Percentiles rank a stretch among this genome's conserved stretches.
Evolutionary conservation across 2,329 filamentous ascomycete species (phyloP).

Genomic region (Monosporascus sp.): DNA sequence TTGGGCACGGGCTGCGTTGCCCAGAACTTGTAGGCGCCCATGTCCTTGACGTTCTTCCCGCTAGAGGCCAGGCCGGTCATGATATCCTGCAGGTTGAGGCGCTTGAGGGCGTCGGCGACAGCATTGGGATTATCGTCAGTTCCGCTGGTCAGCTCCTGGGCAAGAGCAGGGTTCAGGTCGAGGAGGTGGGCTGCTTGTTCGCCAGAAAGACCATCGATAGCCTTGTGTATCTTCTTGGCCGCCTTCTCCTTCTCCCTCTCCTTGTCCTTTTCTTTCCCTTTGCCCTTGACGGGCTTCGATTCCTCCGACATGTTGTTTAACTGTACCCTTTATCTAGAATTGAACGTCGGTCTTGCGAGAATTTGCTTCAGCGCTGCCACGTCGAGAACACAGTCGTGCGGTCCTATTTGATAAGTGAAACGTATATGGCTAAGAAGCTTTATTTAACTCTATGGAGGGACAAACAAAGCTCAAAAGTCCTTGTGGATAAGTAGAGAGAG

Average conservation of each 20-base stretch:
- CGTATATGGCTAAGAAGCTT: no score
- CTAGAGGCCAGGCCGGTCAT: constrained; percentile 70
- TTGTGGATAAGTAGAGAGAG: no score
- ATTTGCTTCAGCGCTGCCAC: no score
- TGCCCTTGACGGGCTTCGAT: constrained; percentile 55
- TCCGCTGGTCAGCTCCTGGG: constrained; percentile 47
- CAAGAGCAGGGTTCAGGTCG: constrained; percentile 66
- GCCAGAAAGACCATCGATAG: constrained; percentile 47
- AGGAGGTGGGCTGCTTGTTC: constrained; percentile 62
- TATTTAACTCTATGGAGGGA: no score
- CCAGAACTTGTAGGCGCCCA: constrained; percentile 98
- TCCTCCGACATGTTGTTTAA: constrained; percentile 42
- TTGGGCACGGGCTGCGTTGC: constrained; percentile 90
- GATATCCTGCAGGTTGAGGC: constrained; percentile 63
- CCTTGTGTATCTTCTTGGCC: constrained; percentile 50
- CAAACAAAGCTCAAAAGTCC: no score
- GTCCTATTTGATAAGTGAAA: no score
- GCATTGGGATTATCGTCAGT: constrained; percentile 25
- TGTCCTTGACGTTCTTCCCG: constrained; percentile 90
- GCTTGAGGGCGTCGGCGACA: constrained; percentile 50
- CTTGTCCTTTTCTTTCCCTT: constrained; percentile 39
- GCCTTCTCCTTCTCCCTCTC: constrained; percentile 41
- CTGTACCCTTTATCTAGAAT: no score
- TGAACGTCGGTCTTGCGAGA: no score
- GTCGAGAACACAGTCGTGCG: no score